These are phyloP conservation scores for Aspergillus sp. DNA, from an alignment of 2,329 filamentous ascomycete genomes.

Conservation along the genomic window DNA sequence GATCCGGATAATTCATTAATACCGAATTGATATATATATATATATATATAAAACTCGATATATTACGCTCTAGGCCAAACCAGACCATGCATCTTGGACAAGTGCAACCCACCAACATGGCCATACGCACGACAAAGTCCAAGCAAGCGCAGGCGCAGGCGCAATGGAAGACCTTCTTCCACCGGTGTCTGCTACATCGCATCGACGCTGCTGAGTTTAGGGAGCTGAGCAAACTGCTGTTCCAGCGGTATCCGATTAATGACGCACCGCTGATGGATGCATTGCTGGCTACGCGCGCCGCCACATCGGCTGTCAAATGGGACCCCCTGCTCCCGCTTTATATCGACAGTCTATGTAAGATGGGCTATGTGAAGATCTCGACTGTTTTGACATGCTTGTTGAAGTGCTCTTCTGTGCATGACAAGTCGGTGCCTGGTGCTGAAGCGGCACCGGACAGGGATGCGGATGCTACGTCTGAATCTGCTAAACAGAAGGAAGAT, in stretches of 20 bases:
- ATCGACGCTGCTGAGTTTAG: constrained; percentile 41
- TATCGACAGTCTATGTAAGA: constrained; percentile 38
- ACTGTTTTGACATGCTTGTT: constrained; percentile 35
- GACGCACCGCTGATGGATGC: constrained; percentile 35
- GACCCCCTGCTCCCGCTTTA: constrained; percentile 45
- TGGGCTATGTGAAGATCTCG: constrained; percentile 33
- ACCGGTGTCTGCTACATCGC: constrained; percentile 37
- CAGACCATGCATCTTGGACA: constrained; percentile 11
- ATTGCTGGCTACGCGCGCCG: constrained; percentile 34
- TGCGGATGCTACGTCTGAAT: background rate
- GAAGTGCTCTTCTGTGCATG: constrained; percentile 36
- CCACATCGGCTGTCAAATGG: constrained; percentile 36
- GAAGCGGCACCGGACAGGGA: background rate
- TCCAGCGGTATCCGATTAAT: constrained; percentile 30
- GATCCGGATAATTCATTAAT: background rate
- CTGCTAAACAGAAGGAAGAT: constrained; percentile 9
- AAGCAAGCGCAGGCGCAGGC: no score
- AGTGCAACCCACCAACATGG: constrained; percentile 26
- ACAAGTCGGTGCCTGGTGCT: constrained; percentile 10
- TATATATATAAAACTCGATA: background rate
- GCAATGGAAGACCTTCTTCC: constrained; percentile 41
- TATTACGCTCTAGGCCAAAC: constrained; percentile 2
- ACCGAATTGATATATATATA: background rate
- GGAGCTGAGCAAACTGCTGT: constrained; percentile 36
- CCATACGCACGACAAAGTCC: no score